Percentiles rank a stretch among this genome's conserved stretches.
Conservation (phyloP, 1,139 yeast species). For the Lodderomyces elongisporus region DNA sequence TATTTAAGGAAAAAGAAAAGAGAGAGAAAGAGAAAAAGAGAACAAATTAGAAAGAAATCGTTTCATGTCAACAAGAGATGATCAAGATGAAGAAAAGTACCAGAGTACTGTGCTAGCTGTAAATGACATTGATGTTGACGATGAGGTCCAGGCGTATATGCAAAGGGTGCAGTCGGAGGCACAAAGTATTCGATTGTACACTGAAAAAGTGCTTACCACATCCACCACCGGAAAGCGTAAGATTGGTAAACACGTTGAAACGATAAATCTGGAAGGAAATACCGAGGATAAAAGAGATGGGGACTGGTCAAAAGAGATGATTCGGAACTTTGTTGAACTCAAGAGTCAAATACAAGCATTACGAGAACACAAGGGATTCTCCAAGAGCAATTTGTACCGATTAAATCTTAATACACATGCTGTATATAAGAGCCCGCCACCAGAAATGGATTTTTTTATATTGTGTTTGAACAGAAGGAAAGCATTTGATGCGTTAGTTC, state of each 20-base stretch:
- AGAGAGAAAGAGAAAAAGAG: too few species aligned
- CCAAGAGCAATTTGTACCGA: background rate
- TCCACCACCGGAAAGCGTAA: background rate
- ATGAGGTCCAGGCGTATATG: background rate
- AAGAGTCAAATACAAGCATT: background rate
- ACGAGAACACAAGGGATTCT: too few species aligned
- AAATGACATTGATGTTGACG: background rate
- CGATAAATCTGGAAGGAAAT: too few species aligned
- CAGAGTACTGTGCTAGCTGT: background rate
- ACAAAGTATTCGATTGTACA: background rate
- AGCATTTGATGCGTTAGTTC: constrained; percentile 30
- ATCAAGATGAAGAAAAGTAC: background rate
- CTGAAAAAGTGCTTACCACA: background rate
- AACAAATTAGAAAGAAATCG: too few species aligned
- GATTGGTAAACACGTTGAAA: too few species aligned
- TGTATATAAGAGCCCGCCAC: constrained; percentile 17
- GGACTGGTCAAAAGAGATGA: background rate
- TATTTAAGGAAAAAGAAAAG: too few species aligned
- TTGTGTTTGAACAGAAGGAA: constrained; percentile 27
- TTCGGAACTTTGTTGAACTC: background rate
- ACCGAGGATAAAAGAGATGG: background rate
- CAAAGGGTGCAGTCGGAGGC: background rate
- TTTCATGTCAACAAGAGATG: too few species aligned
- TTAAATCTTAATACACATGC: background rate
- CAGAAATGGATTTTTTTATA: constrained; percentile 20